phyloP scores from a whole-genome alignment of 805 yeast species.

The Nakazawaea laoshanensis region DNA sequence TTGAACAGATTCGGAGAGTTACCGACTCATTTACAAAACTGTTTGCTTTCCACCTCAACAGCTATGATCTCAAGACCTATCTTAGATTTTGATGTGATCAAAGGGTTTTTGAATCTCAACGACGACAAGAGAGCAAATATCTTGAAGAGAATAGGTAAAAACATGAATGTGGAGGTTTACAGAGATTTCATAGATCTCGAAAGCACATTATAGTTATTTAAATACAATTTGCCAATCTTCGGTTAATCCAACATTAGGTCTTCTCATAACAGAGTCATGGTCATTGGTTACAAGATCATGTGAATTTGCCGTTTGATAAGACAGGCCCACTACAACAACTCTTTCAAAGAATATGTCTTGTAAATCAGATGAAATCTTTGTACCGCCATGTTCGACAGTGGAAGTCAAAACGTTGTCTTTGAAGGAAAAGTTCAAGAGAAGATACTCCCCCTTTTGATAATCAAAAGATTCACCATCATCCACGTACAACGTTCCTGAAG shows the following conservation, averaged over 20 bases:
- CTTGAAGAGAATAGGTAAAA: constrained; percentile 50
- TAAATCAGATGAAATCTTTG: no score
- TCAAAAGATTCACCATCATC: constrained; percentile 81
- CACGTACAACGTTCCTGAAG: constrained; percentile 51
- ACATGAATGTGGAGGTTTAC: constrained; percentile 54
- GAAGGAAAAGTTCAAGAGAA: constrained; percentile 35
- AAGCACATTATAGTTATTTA: constrained; percentile 15
- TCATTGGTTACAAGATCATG: no score
- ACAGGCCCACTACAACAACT: constrained; percentile 44
- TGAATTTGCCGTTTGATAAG: no score
- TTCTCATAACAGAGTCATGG: no score
- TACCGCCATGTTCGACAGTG: no score
- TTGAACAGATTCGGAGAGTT: constrained; percentile 45
- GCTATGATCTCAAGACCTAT: constrained; percentile 48
- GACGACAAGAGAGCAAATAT: constrained; percentile 48
- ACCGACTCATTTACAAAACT: constrained; percentile 5
- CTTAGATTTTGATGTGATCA: constrained; percentile 53
- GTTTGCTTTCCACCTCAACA: constrained; percentile 18
- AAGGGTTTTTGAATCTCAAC: constrained; percentile 43
- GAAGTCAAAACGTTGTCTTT: no score
- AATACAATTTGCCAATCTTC: no score
- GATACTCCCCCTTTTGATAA: constrained; percentile 41
- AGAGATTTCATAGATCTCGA: constrained; percentile 56
- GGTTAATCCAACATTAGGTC: no score
- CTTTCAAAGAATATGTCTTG: constrained; percentile 38